Percentiles rank a stretch among this genome's conserved stretches.
These are phyloP conservation scores for Jatropha multifida DNA, from an alignment of 441 rosid species.

Conservation along the genomic window DNA sequence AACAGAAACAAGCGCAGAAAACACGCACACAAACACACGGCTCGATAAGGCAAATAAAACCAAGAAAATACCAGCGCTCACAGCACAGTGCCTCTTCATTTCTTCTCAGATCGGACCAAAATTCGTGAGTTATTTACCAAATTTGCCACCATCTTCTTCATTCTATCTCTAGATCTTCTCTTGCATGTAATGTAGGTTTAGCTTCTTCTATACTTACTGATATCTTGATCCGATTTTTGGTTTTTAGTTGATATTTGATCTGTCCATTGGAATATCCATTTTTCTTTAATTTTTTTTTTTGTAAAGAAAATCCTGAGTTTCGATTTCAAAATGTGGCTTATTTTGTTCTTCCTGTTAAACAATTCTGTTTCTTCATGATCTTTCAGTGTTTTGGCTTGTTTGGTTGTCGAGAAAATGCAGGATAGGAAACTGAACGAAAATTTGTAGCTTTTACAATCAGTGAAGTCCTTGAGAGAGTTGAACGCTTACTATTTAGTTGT, in stretches of 20 bases:
- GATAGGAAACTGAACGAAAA: not conserved
- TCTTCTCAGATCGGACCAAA: conserved; percentile 20
- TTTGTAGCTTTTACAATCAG: not conserved
- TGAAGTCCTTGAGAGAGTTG: not conserved
- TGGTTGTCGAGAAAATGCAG: conserved; percentile 21
- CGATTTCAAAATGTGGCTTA: conserved; percentile 13
- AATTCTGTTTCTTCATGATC: not conserved
- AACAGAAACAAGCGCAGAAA: conserved; percentile 27
- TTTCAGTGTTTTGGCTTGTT: conserved; percentile 2
- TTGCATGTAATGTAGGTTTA: conserved; percentile 18
- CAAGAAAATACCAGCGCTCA: conserved; percentile 7
- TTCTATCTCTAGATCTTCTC: not conserved
- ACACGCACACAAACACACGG: not conserved
- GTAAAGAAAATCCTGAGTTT: not conserved
- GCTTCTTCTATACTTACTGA: not conserved
- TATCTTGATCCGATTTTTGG: conserved; percentile 11
- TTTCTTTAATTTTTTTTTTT: not conserved
- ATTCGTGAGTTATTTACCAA: conserved; percentile 14
- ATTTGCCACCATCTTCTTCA: not conserved
- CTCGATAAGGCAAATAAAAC: conserved; percentile 24
- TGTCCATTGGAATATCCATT: not conserved
- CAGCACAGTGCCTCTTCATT: not conserved
- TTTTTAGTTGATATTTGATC: conserved; percentile 3
- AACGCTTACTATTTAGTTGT: not conserved
- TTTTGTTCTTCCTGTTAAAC: not conserved